A percentile compares a stretch with the other conserved stretches of the same genome.
Evolutionary conservation across 257 asterid genomes (phyloP).

Genomic region (Petunia axillaris): DNA sequence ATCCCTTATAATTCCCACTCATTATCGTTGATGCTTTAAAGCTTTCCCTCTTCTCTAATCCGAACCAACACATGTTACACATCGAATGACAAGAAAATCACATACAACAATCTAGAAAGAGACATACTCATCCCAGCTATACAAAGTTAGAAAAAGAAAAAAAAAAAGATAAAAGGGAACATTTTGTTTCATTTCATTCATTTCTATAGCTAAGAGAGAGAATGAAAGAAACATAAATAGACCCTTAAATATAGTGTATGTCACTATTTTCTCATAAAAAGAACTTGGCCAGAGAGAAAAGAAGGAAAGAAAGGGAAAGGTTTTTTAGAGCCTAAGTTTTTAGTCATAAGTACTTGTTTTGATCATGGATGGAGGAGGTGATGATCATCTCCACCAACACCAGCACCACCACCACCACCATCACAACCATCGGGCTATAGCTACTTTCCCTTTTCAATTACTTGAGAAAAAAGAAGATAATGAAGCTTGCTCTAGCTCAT

Average conservation of each 20-base stretch:
- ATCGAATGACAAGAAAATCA: constrained; percentile 23
- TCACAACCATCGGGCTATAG: constrained; percentile 28
- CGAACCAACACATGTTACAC: constrained; percentile 26
- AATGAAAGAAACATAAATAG: constrained; percentile 19
- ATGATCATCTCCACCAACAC: constrained; percentile 69
- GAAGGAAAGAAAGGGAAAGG: constrained; percentile 3
- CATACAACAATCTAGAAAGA: constrained; percentile 32
- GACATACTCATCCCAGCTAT: constrained; percentile 44
- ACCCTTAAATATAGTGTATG: constrained; percentile 35
- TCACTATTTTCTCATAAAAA: constrained; percentile 21
- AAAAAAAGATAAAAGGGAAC: not conserved
- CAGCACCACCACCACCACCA: constrained; percentile 45
- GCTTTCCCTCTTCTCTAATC: constrained; percentile 50
- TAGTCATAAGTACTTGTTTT: constrained; percentile 35
- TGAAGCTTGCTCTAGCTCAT: constrained; percentile 41
- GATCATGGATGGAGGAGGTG: constrained; percentile 90
- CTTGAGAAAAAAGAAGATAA: constrained; percentile 74
- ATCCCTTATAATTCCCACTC: constrained; percentile 90
- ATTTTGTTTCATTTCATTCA: constrained; percentile 20
- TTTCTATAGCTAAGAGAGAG: constrained; percentile 16
- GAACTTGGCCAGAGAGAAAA: constrained; percentile 24
- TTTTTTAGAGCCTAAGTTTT: not conserved
- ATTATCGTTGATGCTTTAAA: constrained; percentile 92
- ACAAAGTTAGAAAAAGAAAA: constrained; percentile 28
- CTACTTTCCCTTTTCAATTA: constrained; percentile 74